Conservation (phyloP, 768 basidiomycete genomes). For the Lactifluus subvellereus region DNA sequence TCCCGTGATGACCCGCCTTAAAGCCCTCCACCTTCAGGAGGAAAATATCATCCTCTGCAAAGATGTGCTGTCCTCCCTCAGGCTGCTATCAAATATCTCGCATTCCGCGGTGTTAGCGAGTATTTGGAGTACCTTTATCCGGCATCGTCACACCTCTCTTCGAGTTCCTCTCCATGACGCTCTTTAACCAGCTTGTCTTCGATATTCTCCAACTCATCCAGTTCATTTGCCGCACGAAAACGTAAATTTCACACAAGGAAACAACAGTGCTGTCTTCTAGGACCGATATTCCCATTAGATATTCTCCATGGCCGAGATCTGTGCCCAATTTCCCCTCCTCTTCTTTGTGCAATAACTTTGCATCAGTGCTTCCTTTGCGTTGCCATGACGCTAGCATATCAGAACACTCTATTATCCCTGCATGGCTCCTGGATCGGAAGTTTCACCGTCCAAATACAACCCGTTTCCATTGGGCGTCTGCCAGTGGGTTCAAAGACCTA, state of each 20-base stretch:
- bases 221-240: neutral
- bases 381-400: neutral
- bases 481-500: neutral
- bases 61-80: neutral
- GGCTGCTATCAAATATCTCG: neutral
- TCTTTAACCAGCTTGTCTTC: neutral
- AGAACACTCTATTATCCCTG: neutral
- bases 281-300: neutral
- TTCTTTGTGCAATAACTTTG: neutral
- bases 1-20: neutral
- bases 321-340: neutral
- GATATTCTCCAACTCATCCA: neutral
- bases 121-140: too few relatives aligned
- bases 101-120: neutral
- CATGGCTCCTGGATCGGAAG: neutral
- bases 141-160: neutral
- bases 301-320: neutral
- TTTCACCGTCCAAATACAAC: neutral
- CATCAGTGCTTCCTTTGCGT: neutral
- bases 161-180: neutral
- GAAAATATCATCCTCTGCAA: too few relatives aligned
- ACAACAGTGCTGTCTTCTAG: neutral
- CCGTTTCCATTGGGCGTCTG: neutral
- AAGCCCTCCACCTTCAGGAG: neutral
- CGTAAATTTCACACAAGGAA: neutral